Evolutionary conservation across 495 filamentous ascomycete genomes (phyloP).

Genomic region (Chlorociboria aeruginascens): DNA sequence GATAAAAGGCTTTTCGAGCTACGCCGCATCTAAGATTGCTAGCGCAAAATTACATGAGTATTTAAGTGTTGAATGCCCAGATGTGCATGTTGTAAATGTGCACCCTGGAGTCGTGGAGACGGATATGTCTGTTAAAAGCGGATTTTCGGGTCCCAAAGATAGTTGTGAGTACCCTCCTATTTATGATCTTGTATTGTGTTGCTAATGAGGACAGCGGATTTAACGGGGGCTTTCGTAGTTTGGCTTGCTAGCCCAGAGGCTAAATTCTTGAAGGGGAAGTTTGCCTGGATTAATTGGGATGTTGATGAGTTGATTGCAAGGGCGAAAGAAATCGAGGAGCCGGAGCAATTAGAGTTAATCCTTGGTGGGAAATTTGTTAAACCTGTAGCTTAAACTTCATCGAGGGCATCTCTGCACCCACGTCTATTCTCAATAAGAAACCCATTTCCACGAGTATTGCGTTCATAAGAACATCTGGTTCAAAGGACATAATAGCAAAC

Average conservation of each 20-base stretch:
- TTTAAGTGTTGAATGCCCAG: conserved; percentile 22
- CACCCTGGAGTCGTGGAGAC: conserved; percentile 36
- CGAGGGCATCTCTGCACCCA: too few species aligned
- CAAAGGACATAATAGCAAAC: too few species aligned
- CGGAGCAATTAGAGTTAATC: too few species aligned
- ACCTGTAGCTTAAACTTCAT: too few species aligned
- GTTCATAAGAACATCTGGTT: too few species aligned
- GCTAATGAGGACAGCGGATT: not conserved
- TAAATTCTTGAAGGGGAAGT: conserved; percentile 31
- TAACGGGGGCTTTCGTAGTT: conserved; percentile 25
- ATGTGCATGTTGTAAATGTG: conserved; percentile 29
- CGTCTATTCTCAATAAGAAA: too few species aligned
- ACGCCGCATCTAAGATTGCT: conserved; percentile 23
- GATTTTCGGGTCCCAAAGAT: conserved; percentile 21
- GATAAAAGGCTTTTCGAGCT: not conserved
- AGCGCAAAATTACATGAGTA: conserved; percentile 26
- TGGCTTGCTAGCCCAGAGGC: conserved; percentile 38
- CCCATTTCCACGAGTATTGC: too few species aligned
- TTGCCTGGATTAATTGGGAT: conserved; percentile 42
- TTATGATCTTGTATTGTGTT: conserved; percentile 6
- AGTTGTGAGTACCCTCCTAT: conserved; percentile 11
- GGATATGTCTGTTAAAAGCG: conserved; percentile 24
- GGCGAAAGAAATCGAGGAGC: conserved; percentile 1
- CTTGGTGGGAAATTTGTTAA: too few species aligned
- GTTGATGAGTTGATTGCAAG: conserved; percentile 34